A percentile compares a stretch with the other conserved stretches of the same genome.
Evolutionary conservation across 495 filamentous ascomycete species (phyloP).

Genomic region (Aspergillus funiculosus): DNA sequence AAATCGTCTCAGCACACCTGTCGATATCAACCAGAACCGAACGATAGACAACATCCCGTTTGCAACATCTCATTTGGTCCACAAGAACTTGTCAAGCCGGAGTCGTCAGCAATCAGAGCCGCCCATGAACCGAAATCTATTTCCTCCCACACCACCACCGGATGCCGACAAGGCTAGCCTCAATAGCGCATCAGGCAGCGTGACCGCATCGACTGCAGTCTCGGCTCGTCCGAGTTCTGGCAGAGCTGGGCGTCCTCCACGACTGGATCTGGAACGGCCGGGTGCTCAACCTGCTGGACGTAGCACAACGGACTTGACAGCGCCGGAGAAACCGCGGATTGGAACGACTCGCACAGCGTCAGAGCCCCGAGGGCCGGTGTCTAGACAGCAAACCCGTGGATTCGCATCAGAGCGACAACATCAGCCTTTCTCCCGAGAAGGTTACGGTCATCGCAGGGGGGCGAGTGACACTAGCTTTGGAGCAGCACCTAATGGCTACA

Average conservation of each 20-base stretch:
- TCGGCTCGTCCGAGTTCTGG: conserved; percentile 29
- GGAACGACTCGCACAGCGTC: conserved; percentile 52
- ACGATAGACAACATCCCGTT: conserved; percentile 54
- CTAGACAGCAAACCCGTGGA: conserved; percentile 2
- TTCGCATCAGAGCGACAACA: conserved; percentile 1
- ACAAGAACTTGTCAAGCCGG: conserved; percentile 66
- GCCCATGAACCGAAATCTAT: conserved; percentile 76
- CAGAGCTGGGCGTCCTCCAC: conserved; percentile 33
- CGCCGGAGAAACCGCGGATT: conserved; percentile 39
- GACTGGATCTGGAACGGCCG: conserved; percentile 36
- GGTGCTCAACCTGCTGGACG: conserved; percentile 27
- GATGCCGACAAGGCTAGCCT: conserved; percentile 57
- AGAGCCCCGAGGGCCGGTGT: conserved; percentile 43
- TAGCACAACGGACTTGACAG: conserved; percentile 13
- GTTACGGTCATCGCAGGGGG: conserved; percentile 27
- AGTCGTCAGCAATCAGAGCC: conserved; percentile 82
- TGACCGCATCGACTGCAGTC: conserved; percentile 17
- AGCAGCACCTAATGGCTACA: conserved; percentile 43
- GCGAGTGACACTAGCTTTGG: conserved; percentile 28
- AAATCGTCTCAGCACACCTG: conserved; percentile 53
- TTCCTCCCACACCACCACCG: conserved; percentile 93
- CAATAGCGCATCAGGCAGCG: conserved; percentile 21
- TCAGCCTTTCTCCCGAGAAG: conserved; percentile 19
- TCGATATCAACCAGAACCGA: conserved; percentile 1
- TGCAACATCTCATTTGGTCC: conserved; percentile 85